Evolutionary conservation across 345 rosid species (phyloP).

Genomic region (Pistacia atlantica): DNA sequence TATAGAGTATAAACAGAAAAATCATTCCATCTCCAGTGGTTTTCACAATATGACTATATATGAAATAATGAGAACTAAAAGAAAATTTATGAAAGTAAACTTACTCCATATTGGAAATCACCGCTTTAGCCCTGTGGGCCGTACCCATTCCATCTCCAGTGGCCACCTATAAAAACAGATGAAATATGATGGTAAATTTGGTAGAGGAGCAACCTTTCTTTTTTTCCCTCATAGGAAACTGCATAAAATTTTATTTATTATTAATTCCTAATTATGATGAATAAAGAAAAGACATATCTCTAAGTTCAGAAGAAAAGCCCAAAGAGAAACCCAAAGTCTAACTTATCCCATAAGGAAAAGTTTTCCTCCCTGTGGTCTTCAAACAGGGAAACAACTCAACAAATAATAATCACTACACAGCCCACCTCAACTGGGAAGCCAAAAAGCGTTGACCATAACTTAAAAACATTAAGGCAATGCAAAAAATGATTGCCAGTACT

Average conservation of each 20-base stretch:
- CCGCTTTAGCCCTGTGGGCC: constrained; percentile 97
- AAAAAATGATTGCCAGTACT: neutral
- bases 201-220: no score
- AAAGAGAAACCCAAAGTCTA: no score
- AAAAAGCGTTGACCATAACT: neutral
- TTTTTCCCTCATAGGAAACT: neutral
- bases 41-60: neutral
- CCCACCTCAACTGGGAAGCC: neutral
- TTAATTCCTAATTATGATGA: no score
- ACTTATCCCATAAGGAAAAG: no score
- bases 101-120: constrained; percentile 98
- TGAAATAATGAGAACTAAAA: neutral
- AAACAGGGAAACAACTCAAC: neutral
- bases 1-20: neutral
- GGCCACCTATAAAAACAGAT: constrained; percentile 64
- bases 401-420: neutral
- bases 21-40: neutral
- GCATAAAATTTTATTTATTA: neutral
- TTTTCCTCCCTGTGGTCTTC: neutral
- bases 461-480: neutral
- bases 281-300: neutral
- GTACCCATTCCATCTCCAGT: constrained; percentile 98
- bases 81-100: constrained; percentile 28
- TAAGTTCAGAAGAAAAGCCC: neutral
- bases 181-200: constrained; percentile 5